Conservation (phyloP, 1,284 basidiomycete genomes). For the Austroboletus niveus region DNA sequence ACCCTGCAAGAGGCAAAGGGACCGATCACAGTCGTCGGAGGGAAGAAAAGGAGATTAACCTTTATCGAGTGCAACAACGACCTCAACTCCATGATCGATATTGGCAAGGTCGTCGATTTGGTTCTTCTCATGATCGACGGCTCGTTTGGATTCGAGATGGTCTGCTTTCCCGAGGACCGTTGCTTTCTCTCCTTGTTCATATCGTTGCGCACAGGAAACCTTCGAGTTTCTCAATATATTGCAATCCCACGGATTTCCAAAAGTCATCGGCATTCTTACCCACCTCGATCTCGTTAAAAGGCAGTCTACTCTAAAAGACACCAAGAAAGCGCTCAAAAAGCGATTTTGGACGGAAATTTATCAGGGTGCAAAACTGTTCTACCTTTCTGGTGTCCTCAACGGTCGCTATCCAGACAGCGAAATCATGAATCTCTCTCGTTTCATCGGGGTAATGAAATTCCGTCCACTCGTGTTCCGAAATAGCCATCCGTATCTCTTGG, state of each 20-base stretch:
- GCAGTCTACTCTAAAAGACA: constrained; percentile 79
- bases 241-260: constrained; percentile 97
- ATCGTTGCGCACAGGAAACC: constrained; percentile 69
- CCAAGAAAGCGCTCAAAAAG: constrained; percentile 95
- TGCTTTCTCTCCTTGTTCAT: neutral
- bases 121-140: constrained; percentile 98
- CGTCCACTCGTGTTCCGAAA: constrained; percentile 96
- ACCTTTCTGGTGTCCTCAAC: constrained; percentile 96
- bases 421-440: constrained; percentile 93
- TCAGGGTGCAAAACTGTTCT: constrained; percentile 98
- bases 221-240: constrained; percentile 99
- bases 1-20: constrained; percentile 89
- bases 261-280: constrained; percentile 94
- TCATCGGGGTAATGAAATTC: constrained; percentile 99
- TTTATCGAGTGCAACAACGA: constrained; percentile 99
- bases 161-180: constrained; percentile 34
- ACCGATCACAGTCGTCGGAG: constrained; percentile 92
- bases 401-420: constrained; percentile 98
- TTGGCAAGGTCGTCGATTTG: constrained; percentile 95
- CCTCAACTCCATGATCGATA: constrained; percentile 97
- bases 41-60: constrained; percentile 90
- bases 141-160: constrained; percentile 99
- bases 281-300: constrained; percentile 99
- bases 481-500: constrained; percentile 93
- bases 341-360: constrained; percentile 99